Evolutionary conservation across 768 basidiomycete species (phyloP), one percentile per base, ranked within the genome.

Genomic region (Phlegmacium glaucopus): DNA sequence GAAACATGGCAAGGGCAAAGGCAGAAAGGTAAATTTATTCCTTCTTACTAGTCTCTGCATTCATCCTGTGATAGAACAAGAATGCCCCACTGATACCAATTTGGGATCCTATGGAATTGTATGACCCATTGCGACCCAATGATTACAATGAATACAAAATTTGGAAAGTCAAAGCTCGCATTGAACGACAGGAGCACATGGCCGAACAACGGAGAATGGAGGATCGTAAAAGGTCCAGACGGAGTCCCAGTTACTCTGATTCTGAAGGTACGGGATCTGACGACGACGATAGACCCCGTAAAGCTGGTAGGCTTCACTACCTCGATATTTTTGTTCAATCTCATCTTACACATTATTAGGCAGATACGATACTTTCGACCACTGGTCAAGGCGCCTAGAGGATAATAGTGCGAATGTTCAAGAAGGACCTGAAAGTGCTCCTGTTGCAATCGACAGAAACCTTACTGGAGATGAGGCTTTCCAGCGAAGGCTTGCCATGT

Each of bases 91-190:
- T 74, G 9, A 53, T 79, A 6, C 64, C 67, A 2, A 64, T 79
- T 2, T 91, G 90, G 90, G 89, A 93, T 64, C 90, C 90, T 4
- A 61, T 67, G 47, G 90, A 92, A 57, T 73, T 68, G 25, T 94
- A 94, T 61, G 91, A 94, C 53, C 87, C 90, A 1, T 66, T 83
- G 16, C 80, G 87, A 18, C 91, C 91, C 2, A 93, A 93, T 50
- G 91, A 94, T 55, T 92, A 93, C 66, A 83, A 85, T 55, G 91
- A 93, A 56, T 93, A 83, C 73, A 93, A 91, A 58, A 56, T 80
- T 9, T 92, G 83, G 83, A 85, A 85, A 54, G 79, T 81, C 52
- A 82, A 81, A 47, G 86, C 90, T 18, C 79, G 79, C 35, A 87
- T 87, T 40, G 86, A 91, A 54, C 71, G 80, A 36, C 76, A 85